A percentile compares a stretch with the other conserved stretches of the same genome.
phyloP scores from a whole-genome alignment of 2,329 filamentous ascomycete species.

The Cytospora mali region DNA sequence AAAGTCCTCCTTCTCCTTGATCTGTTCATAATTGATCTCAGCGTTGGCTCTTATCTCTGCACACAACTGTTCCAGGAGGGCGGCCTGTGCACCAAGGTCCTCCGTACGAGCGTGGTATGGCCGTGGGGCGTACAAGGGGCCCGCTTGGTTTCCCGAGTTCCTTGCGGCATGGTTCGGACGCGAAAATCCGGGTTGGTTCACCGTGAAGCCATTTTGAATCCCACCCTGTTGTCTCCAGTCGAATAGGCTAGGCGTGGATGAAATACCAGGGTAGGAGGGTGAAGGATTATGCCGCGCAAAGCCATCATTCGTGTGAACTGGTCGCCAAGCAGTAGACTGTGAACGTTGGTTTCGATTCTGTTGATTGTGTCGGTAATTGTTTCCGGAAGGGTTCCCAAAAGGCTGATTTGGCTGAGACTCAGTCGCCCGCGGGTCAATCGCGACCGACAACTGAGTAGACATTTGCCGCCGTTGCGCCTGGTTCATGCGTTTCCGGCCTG shows the following conservation, averaged over 20 bases:
- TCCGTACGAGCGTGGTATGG: conserved; percentile 41
- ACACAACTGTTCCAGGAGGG: conserved; percentile 53
- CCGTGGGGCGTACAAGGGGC: conserved; percentile 35
- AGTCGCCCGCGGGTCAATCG: conserved; percentile 51
- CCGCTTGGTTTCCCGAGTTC: conserved; percentile 12
- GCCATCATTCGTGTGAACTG: conserved; percentile 33
- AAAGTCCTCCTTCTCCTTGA: conserved; percentile 72
- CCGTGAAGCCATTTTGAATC: conserved; percentile 28
- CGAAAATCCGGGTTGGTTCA: conserved; percentile 27
- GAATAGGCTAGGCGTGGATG: conserved; percentile 30
- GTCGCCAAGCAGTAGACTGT: conserved; percentile 39
- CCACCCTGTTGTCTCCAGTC: conserved; percentile 35
- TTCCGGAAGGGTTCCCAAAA: conserved; percentile 36
- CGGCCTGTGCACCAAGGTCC: conserved; percentile 52
- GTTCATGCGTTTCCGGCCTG: conserved; percentile 57
- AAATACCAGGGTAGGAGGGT: conserved; percentile 37
- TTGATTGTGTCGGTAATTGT: conserved; percentile 37
- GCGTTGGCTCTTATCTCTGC: conserved; percentile 55
- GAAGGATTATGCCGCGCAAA: conserved; percentile 38
- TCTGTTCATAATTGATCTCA: conserved; percentile 66
- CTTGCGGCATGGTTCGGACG: conserved; percentile 19
- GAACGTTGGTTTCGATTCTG: conserved; percentile 36
- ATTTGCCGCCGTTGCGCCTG: conserved; percentile 66
- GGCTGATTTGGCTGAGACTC: conserved; percentile 36
- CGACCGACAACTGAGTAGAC: conserved; percentile 60